Conservation (phyloP, 306 rosid species). For the Prosopis cineraria region DNA sequence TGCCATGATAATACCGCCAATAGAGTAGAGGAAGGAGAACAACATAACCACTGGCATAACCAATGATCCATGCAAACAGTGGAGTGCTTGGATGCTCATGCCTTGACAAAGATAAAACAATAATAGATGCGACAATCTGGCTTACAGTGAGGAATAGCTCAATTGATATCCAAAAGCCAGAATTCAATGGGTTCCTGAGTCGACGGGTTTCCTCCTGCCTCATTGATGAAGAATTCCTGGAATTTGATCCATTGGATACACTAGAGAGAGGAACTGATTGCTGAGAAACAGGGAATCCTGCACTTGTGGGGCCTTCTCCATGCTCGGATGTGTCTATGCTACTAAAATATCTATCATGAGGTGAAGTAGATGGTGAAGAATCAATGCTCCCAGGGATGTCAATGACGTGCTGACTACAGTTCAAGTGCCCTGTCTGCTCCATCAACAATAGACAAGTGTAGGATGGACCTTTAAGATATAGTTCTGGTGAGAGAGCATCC, state of each 20-base stretch:
- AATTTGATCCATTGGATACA: conserved; percentile 50
- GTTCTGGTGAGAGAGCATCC: conserved; percentile 59
- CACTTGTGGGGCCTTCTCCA: conserved; percentile 46
- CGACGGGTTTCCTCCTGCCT: conserved; percentile 61
- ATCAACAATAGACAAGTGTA: conserved; percentile 54
- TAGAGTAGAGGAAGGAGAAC: conserved; percentile 70
- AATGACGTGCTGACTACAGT: conserved; percentile 52
- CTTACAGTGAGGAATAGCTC: conserved; percentile 61
- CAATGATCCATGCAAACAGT: conserved; percentile 64
- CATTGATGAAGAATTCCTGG: conserved; percentile 49
- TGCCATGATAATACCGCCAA: conserved; percentile 66
- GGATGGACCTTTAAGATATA: conserved; percentile 43
- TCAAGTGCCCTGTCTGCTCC: conserved; percentile 51
- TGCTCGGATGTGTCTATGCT: conserved; percentile 43
- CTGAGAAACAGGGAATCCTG: conserved; percentile 33
- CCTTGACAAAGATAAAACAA: conserved; percentile 63
- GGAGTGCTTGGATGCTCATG: conserved; percentile 61
- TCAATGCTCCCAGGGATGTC: conserved; percentile 48
- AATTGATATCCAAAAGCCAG: conserved; percentile 69
- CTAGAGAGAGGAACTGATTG: conserved; percentile 43
- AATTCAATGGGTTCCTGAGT: conserved; percentile 67
- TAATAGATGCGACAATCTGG: conserved; percentile 65
- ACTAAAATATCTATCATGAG: conserved; percentile 42
- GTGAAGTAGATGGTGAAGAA: conserved; percentile 46
- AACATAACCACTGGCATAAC: conserved; percentile 71